Evolutionary conservation across 352 stramenopile species (phyloP).

Genomic region (Phytophthora chlamydospora): DNA sequence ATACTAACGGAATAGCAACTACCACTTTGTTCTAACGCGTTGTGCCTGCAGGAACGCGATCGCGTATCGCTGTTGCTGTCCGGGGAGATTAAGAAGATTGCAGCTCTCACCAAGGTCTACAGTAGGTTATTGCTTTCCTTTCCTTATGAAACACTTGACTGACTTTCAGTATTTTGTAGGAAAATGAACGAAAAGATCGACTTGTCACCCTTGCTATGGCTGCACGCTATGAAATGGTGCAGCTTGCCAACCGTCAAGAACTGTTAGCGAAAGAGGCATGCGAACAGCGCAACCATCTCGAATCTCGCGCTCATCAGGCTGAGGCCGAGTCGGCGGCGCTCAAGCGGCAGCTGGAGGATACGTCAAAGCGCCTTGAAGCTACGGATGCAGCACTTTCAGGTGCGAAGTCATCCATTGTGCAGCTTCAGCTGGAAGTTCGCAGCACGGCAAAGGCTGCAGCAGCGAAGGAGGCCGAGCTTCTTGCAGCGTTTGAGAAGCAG

Average conservation of each 20-base stretch:
- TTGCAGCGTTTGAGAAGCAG: constrained; percentile 50
- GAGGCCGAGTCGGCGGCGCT: constrained; percentile 44
- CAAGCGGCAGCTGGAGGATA: constrained; percentile 55
- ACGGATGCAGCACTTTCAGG: constrained; percentile 41
- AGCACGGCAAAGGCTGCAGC: constrained; percentile 16
- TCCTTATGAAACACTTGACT: neutral
- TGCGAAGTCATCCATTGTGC: constrained; percentile 38
- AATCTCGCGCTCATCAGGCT: constrained; percentile 35
- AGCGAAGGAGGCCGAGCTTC: constrained; percentile 53
- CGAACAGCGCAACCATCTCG: constrained; percentile 26
- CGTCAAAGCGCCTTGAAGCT: constrained; percentile 51
- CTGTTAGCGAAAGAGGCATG: constrained; percentile 38
- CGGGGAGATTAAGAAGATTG: constrained; percentile 81
- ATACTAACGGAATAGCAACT: neutral
- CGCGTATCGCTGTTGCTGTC: constrained; percentile 53
- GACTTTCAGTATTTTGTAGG: constrained; percentile 23
- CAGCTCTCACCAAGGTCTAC: constrained; percentile 61
- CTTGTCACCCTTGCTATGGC: constrained; percentile 81
- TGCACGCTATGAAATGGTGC: constrained; percentile 73
- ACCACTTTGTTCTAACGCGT: neutral
- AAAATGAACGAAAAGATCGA: constrained; percentile 76
- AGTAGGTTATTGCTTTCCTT: neutral
- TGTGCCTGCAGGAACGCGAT: constrained; percentile 52
- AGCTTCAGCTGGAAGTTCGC: constrained; percentile 33
- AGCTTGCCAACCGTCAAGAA: constrained; percentile 56